phyloP scores from a whole-genome alignment of 148 eudicot genomes.

The Nepenthes mirabilis region DNA sequence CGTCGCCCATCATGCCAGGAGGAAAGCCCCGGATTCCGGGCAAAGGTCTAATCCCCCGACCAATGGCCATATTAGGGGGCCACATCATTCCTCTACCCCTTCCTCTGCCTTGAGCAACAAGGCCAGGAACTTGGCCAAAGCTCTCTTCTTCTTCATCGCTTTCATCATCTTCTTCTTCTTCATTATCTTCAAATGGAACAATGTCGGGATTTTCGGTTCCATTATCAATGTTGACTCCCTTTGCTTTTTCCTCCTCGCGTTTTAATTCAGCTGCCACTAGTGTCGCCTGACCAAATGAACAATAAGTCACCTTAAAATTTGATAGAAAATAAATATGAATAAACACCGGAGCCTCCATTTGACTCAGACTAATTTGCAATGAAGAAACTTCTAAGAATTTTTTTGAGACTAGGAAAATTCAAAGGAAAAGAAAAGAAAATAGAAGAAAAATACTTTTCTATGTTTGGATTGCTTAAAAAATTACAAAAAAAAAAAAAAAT shows the following conservation, averaged over 20 bases:
- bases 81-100: conserved; percentile 89
- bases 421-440: too few species aligned
- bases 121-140: conserved; percentile 30
- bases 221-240: conserved; percentile 65
- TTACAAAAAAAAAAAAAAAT: too few species aligned
- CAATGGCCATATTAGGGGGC: conserved; percentile 76
- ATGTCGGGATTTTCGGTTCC: conserved; percentile 76
- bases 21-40: conserved; percentile 76
- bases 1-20: conserved; percentile 78
- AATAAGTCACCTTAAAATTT: not conserved
- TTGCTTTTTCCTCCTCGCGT: conserved; percentile 86
- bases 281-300: conserved; percentile 40
- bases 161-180: conserved; percentile 94
- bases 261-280: conserved; percentile 73
- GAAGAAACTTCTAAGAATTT: too few species aligned
- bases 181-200: conserved; percentile 91
- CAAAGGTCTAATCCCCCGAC: conserved; percentile 53
- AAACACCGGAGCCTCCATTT: not conserved
- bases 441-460: too few species aligned
- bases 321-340: not conserved
- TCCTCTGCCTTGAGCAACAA: conserved; percentile 60
- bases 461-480: too few species aligned
- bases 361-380: too few species aligned
- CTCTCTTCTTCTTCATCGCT: conserved; percentile 86
- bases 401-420: too few species aligned